phyloP scores from a whole-genome alignment of 2,329 filamentous ascomycete species.

The Penicillium brevicompactum region DNA sequence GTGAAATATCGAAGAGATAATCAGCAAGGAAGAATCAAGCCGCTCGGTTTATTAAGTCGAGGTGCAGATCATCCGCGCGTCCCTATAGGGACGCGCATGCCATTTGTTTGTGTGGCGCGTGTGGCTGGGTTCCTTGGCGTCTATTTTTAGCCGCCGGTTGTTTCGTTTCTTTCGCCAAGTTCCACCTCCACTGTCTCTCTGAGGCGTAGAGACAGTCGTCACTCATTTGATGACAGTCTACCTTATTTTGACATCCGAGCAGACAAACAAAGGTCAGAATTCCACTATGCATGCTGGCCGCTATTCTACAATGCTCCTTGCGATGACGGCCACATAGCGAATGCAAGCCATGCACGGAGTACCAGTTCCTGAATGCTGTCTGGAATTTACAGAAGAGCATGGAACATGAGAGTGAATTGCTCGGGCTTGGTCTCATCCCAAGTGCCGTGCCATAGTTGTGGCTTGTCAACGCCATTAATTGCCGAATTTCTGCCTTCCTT shows the following conservation, averaged over 20 bases:
- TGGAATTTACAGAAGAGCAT: not conserved
- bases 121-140: conserved; percentile 2
- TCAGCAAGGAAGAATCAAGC: conserved; percentile 22
- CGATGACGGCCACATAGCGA: not conserved
- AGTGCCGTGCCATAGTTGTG: not conserved
- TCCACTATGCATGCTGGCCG: no score
- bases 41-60: not conserved
- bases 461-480: no score
- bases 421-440: not conserved
- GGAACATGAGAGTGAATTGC: no score
- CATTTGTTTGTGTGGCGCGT: conserved; percentile 1
- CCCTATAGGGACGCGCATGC: conserved; percentile 11
- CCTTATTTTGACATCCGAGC: no score
- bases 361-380: not conserved
- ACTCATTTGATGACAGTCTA: no score
- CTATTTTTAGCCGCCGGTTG: conserved; percentile 5
- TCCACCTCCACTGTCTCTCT: not conserved
- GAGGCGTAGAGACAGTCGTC: not conserved
- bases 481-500: no score
- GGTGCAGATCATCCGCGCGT: conserved; percentile 3
- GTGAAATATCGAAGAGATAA: conserved; percentile 10
- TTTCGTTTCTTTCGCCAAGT: not conserved
- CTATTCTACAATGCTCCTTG: not conserved
- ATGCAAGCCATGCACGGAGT: not conserved
- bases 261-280: no score